Percentiles rank a stretch among this genome's conserved stretches.
Evolutionary conservation across 148 eudicot genomes (phyloP).

Genomic region (Rhododendron simsii): DNA sequence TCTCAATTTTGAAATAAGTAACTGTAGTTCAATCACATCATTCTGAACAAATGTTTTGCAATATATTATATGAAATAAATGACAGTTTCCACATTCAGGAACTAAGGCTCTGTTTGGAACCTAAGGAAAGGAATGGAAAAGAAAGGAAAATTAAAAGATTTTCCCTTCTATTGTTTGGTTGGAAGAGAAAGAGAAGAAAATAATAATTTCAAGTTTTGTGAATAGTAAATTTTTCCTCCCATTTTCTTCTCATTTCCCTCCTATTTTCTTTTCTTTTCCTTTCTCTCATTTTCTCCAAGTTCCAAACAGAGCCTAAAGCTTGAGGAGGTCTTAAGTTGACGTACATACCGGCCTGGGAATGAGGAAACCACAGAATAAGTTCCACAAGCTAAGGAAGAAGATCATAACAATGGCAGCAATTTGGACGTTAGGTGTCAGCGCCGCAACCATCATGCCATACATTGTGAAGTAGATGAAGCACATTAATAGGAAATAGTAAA

Average conservation of each 20-base stretch:
- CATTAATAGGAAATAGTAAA: conserved; percentile 35
- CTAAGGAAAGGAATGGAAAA: no score
- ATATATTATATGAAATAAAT: background rate
- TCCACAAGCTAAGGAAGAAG: conserved; percentile 50
- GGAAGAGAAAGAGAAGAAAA: no score
- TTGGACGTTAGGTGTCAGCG: conserved; percentile 36
- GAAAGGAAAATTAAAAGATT: no score
- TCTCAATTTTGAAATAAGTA: background rate
- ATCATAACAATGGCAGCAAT: conserved; percentile 40
- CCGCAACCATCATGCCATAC: conserved; percentile 52
- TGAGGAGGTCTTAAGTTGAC: background rate
- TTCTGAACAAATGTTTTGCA: background rate
- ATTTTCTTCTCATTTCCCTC: no score
- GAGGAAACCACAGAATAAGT: conserved; percentile 44
- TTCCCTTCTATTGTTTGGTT: no score
- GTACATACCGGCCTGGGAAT: conserved; percentile 35
- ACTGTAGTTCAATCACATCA: background rate
- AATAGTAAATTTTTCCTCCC: no score
- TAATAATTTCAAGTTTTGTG: no score
- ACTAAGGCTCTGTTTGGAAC: no score
- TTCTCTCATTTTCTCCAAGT: no score
- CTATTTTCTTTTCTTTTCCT: no score
- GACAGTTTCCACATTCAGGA: background rate
- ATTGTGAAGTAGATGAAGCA: conserved; percentile 41
- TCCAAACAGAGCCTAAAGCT: background rate